A percentile compares a stretch with the other conserved stretches of the same genome.
Conservation (phyloP, 2,329 filamentous ascomycete species). For the Clathrospora elynae region DNA sequence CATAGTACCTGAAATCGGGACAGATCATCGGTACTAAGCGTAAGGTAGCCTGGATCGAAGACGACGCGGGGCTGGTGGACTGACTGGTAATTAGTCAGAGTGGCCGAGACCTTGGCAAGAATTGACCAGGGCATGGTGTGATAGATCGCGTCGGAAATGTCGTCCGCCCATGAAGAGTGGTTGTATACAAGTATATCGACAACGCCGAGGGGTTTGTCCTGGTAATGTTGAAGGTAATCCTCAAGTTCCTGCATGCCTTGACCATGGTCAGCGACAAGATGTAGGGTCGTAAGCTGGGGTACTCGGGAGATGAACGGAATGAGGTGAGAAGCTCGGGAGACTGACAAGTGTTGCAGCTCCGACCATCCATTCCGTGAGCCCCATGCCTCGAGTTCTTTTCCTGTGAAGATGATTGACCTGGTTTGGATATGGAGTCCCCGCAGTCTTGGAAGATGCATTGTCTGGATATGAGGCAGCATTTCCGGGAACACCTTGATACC, state of each 20-base stretch:
- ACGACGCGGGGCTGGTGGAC: background rate
- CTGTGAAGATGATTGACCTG: background rate
- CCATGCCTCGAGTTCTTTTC: background rate
- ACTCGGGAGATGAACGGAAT: constrained; percentile 1
- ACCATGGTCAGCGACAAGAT: background rate
- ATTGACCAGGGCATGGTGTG: background rate
- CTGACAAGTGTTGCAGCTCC: background rate
- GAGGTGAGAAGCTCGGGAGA: background rate
- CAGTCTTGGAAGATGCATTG: background rate
- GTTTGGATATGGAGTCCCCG: background rate
- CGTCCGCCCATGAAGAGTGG: background rate
- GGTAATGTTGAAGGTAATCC: background rate
- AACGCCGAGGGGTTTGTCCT: background rate
- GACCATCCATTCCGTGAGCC: background rate
- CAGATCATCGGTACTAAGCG: background rate
- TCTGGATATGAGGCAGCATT: background rate
- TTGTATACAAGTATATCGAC: background rate
- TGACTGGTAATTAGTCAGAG: background rate
- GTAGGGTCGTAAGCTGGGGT: background rate
- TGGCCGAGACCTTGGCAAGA: background rate
- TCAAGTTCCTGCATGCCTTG: background rate
- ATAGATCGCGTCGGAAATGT: background rate
- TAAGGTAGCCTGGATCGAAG: background rate
- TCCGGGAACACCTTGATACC: background rate
- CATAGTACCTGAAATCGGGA: background rate